Evolutionary conservation across 768 basidiomycete genomes (phyloP).

Genomic region (Xerocomellus intermedius): DNA sequence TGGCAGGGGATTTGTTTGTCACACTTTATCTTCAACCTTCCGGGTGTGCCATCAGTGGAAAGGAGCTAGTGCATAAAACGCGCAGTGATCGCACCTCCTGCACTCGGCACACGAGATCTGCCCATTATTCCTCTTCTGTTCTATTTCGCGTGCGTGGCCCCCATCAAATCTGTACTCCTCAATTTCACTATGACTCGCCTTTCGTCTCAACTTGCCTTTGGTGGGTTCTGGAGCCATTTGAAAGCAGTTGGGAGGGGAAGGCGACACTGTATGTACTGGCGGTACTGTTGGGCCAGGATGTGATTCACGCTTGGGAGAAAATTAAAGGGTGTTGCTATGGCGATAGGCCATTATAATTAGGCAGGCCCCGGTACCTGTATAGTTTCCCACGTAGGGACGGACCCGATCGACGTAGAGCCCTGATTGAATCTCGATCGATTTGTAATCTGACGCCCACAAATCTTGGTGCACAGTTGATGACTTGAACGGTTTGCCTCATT

Average conservation of each 20-base stretch:
- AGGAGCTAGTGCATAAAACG: constrained; percentile 26
- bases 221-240: constrained; percentile 59
- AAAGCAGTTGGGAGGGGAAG: constrained; percentile 9
- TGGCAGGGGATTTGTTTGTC: constrained; percentile 81
- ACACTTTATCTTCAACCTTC: constrained; percentile 79
- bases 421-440: no score
- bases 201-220: constrained; percentile 51
- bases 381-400: no score
- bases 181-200: constrained; percentile 46
- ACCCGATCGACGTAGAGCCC: no score
- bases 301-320: constrained; percentile 24
- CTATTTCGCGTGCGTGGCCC: constrained; percentile 62
- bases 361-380: no score
- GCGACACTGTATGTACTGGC: no score
- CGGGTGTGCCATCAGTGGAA: constrained; percentile 13
- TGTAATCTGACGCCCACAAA: no score
- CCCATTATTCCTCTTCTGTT: constrained; percentile 71
- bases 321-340: constrained; percentile 21
- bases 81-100: constrained; percentile 67
- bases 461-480: no score
- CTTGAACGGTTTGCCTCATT: no score
- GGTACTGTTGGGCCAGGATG: no score
- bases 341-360: no score
- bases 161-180: constrained; percentile 52
- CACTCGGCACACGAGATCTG: constrained; percentile 81